phyloP scores from a whole-genome alignment of 2,329 filamentous ascomycete genomes.

The Fusarium cyanostomum region DNA sequence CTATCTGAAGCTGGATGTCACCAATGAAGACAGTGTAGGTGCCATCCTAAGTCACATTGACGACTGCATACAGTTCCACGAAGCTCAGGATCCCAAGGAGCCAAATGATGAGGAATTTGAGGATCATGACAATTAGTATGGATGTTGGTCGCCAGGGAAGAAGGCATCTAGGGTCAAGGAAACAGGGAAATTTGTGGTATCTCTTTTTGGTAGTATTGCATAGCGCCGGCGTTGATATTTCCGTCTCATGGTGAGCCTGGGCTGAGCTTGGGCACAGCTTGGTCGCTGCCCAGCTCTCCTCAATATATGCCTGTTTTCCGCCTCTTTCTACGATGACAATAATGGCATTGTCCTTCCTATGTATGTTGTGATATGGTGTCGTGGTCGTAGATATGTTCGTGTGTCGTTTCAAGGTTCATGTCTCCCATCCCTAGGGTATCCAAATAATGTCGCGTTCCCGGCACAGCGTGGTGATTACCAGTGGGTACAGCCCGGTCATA shows the following conservation, averaged over 20 bases:
- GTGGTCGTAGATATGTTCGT: constrained; percentile 3
- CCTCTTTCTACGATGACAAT: constrained; percentile 23
- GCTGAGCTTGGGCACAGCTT: constrained; percentile 26
- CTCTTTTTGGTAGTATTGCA: constrained; percentile 40
- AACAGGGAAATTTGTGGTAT: constrained; percentile 27
- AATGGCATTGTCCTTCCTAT: background rate
- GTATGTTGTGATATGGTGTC: background rate
- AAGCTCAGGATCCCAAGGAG: constrained; percentile 91
- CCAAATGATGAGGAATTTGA: constrained; percentile 68
- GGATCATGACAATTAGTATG: constrained; percentile 44
- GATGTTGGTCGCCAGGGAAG: constrained; percentile 4
- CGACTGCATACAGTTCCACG: constrained; percentile 91
- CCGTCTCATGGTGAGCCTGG: constrained; percentile 31
- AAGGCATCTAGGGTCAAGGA: constrained; percentile 15
- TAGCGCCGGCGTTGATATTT: constrained; percentile 45
- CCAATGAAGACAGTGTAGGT: constrained; percentile 90
- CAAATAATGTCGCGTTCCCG: constrained; percentile 20
- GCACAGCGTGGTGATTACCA: background rate
- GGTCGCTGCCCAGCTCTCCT: constrained; percentile 11
- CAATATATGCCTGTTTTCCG: constrained; percentile 15
- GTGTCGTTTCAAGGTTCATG: background rate
- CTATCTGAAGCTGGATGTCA: constrained; percentile 87
- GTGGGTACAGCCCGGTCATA: background rate
- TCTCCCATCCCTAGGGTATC: constrained; percentile 22
- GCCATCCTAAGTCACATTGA: constrained; percentile 91